Conservation (phyloP, 495 filamentous ascomycete genomes). For the Bombardia bombarda region DNA sequence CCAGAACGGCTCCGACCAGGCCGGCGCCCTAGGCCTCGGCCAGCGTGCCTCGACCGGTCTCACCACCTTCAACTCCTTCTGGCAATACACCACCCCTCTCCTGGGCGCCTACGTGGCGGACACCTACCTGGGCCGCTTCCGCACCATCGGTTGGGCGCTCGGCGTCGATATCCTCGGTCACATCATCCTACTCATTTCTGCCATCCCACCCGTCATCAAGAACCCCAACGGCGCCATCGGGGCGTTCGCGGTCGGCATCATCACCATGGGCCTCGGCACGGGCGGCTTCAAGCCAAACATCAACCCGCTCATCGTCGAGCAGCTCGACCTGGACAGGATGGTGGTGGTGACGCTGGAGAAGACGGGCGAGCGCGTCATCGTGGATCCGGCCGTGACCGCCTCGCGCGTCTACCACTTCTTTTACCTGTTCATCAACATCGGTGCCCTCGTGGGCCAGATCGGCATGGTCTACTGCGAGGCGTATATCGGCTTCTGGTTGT, state of each 20-base stretch:
- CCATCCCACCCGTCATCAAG: slow-evolving; percentile 52
- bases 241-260: slow-evolving; percentile 53
- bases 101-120: slow-evolving; percentile 64
- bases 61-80: slow-evolving; percentile 66
- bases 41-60: slow-evolving; percentile 58
- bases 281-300: slow-evolving; percentile 62
- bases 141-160: slow-evolving; percentile 55
- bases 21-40: slow-evolving; percentile 60
- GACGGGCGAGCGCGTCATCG: slow-evolving; percentile 57
- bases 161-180: slow-evolving; percentile 56
- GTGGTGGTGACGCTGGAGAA: slow-evolving; percentile 37
- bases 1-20: slow-evolving; percentile 34
- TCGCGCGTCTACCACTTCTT: slow-evolving; percentile 55
- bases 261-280: slow-evolving; percentile 58
- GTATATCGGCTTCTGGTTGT: slow-evolving; percentile 72
- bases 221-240: slow-evolving; percentile 46
- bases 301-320: slow-evolving; percentile 52
- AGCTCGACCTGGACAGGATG: slow-evolving; percentile 30
- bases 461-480: slow-evolving; percentile 60
- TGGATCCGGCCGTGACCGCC: slow-evolving; percentile 58
- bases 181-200: slow-evolving; percentile 54
- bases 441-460: slow-evolving; percentile 45
- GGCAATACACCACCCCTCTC: slow-evolving; percentile 65
- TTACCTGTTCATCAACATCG: slow-evolving; percentile 66
- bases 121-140: slow-evolving; percentile 61